A percentile compares a stretch with the other conserved stretches of the same genome.
Conservation (phyloP, 129 eudicot species). For the Lactuca saligna region DNA sequence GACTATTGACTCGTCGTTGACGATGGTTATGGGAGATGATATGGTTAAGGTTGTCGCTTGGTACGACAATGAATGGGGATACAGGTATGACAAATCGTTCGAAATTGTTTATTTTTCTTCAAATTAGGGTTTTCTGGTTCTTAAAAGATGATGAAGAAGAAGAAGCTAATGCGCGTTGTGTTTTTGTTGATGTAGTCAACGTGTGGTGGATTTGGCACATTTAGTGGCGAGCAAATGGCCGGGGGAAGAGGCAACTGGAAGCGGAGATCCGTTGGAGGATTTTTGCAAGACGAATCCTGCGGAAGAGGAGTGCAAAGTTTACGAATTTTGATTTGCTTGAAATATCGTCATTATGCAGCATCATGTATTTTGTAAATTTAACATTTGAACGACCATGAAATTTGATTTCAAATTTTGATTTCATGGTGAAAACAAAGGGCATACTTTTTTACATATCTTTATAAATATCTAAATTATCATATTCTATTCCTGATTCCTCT, state of each 20-base stretch:
- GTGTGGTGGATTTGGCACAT: constrained; percentile 96
- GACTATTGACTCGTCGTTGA: constrained; percentile 79
- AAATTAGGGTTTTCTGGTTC: not conserved
- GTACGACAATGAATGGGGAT: constrained; percentile 99
- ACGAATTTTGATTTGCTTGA: constrained; percentile 47
- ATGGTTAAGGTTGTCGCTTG: constrained; percentile 99
- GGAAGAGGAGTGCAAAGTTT: constrained; percentile 94
- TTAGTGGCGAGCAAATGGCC: constrained; percentile 94
- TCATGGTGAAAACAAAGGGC: not conserved
- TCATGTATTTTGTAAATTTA: constrained; percentile 21
- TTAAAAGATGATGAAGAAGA: not conserved
- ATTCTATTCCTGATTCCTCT: not conserved
- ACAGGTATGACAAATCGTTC: constrained; percentile 49
- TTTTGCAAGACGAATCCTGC: constrained; percentile 80
- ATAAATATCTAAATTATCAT: not conserved
- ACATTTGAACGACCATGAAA: constrained; percentile 20
- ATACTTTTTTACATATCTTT: not conserved
- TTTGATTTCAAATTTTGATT: constrained; percentile 13
- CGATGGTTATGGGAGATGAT: constrained; percentile 99
- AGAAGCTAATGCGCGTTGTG: not conserved
- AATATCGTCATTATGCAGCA: constrained; percentile 16
- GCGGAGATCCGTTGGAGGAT: constrained; percentile 92
- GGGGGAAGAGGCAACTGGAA: constrained; percentile 53
- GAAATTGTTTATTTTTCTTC: not conserved
- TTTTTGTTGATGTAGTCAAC: constrained; percentile 49